phyloP scores from a whole-genome alignment of 345 rosid species.

The Syzygium oleosum region DNA sequence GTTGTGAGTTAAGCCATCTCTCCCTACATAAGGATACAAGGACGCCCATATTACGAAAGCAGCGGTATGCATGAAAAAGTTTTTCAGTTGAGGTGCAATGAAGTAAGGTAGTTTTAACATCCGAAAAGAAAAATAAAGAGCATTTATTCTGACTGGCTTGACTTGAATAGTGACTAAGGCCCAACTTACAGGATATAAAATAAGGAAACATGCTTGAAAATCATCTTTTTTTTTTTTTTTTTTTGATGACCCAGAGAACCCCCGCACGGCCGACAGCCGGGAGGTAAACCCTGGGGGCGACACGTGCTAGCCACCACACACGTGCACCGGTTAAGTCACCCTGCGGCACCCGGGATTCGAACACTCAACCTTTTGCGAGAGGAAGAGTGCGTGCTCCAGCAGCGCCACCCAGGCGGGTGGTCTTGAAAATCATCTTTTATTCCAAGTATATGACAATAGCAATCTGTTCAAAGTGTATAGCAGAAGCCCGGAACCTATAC shows the following conservation, averaged over 20 bases:
- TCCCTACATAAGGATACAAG: constrained; percentile 31
- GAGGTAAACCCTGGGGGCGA: no score
- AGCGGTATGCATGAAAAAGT: background rate
- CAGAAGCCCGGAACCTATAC: background rate
- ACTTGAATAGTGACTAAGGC: background rate
- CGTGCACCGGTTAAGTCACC: no score
- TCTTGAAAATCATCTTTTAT: background rate
- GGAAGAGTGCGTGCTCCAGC: no score
- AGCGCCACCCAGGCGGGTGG: no score
- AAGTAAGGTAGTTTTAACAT: background rate
- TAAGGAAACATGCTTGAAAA: background rate
- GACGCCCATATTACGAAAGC: background rate
- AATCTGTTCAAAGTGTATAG: background rate
- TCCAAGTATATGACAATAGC: background rate
- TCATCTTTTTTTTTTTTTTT: no score
- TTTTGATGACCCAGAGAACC: no score
- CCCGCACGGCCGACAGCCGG: no score
- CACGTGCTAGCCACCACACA: no score
- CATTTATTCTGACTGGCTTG: background rate
- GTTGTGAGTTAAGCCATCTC: constrained; percentile 96
- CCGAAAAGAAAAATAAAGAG: background rate
- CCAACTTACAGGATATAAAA: background rate
- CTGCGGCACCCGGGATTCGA: no score
- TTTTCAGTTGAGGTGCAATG: background rate
- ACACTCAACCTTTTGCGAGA: no score